These are phyloP conservation scores for Suhomyces guaymorum DNA, from an alignment of 1,139 yeast species.

Conservation along the genomic window DNA sequence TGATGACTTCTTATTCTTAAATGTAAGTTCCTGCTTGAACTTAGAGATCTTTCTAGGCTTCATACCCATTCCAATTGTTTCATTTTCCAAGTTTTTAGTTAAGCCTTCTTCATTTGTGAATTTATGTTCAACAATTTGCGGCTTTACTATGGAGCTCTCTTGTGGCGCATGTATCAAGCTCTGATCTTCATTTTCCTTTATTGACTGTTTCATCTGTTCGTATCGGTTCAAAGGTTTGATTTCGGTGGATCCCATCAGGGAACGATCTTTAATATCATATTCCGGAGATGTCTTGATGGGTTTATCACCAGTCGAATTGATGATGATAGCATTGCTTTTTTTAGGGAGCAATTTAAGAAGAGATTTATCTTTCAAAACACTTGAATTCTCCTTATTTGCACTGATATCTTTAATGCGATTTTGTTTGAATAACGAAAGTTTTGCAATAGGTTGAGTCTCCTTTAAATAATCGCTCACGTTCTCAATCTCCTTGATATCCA, in stretches of 20 bases:
- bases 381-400: not conserved
- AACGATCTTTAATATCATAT: too few relatives aligned
- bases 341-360: conserved; percentile 15
- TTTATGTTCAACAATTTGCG: too few relatives aligned
- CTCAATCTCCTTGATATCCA: conserved; percentile 61
- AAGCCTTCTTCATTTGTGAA: too few relatives aligned
- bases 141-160: too few relatives aligned
- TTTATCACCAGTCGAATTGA: too few relatives aligned
- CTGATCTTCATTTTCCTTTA: conserved; percentile 19
- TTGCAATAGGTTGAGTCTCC: conserved; percentile 24
- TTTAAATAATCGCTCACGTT: conserved; percentile 54
- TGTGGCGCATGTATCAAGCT: too few relatives aligned
- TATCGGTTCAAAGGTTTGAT: conserved; percentile 18
- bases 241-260: not conserved
- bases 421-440: conserved; percentile 30
- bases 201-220: conserved; percentile 28
- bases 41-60: conserved; percentile 11
- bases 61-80: too few relatives aligned
- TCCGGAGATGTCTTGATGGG: too few relatives aligned
- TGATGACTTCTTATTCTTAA: not conserved
- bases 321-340: too few relatives aligned
- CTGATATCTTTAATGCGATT: conserved; percentile 10
- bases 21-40: conserved; percentile 9
- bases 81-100: too few relatives aligned
- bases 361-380: conserved; percentile 1